Evolutionary conservation across 306 rosid genomes (phyloP), one percentile per base, ranked within the genome.

Genomic region (Hippophae tibetana): DNA sequence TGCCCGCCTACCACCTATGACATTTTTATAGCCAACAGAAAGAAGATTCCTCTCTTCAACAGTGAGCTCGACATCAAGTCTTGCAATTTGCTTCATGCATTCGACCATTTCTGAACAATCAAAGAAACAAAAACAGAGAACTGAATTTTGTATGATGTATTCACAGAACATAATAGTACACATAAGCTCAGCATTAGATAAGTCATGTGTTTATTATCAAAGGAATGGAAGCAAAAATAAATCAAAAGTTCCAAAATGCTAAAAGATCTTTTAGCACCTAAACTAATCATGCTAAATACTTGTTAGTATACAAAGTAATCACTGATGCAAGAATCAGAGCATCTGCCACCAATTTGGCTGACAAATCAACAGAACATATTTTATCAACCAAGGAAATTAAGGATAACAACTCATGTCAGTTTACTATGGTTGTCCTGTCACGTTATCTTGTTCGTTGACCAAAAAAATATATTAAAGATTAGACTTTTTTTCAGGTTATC

Each of bases 31-130:
- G 60, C 98, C 98, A 48, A 90, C 98, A 11, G 98, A 90, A 9
- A 90, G 96, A 61, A 90, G 94, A 81, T 90, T 90, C 80, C 98
- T 90, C 85, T 90, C 98, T 69, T 90, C 98, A 65, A 90, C 92
- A 40, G 96, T 90, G 50, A 90, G 84, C 58, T 90, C 98, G 62
- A 85, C 81, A 77, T 90, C 96, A 69, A 90, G 96, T 46, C 81
- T 79, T 6, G 98, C 98, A 57, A 87, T 84, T 52, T 69, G 76
- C 84, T 90, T 87, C 96, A 85, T 87, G 63, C 89, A 85, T 67
- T 90, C 98, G 2, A 87, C 98, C 98, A 90, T 90, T 81, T 90
- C 98, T 90, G 89, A 18, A 42, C 52, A 42, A 54, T 63, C 14
- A 11, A 71, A 69, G 44, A 70, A 8, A 0, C 47, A 18, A 64